Base-by-base conservation (phyloP, 78 protist species). In the Emiliania huxleyi region DNA sequence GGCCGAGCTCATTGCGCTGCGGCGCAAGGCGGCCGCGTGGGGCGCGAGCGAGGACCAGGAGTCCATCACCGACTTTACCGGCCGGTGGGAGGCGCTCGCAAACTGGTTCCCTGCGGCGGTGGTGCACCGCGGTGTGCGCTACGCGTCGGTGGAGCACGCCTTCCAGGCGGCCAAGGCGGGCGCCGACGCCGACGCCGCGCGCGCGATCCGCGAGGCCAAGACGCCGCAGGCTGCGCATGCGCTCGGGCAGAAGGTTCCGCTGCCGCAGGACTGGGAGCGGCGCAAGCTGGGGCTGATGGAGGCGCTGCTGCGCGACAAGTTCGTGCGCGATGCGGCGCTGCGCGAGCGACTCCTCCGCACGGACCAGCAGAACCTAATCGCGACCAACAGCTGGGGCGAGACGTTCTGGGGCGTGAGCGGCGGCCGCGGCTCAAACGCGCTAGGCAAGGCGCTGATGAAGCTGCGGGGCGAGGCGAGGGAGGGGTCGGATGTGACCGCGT, bases 361-460 rank as follows among this genome's bases (percentile, higher is more conserved):
- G 44, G 85, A 40, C 35, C 6, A 22, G 46, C 37, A 21, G 85
- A 77, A 77, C 48, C 85, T 77, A 29, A 77, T 77, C 85, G 85
- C 85, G 46, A 25, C 37, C 85, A 77, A 77, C 85, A 21, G 15
- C 48, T 77, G 85, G 85, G 46, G 29, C 85, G 85, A 77, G 48
- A 77, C 85, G 19, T 77, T 40, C 85, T 77, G 85, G 85, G 85
- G 85, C 44, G 85, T 77, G 48, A 22, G 85, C 48, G n/a, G 46
- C 44, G 85, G 85, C 35, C 23, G n/a, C 4, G 85, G 85, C 49
- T 0, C 23, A 45, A 77, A 77, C 48, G 18, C 4, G n/a, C 85
- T 77, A 2, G 85, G 85, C 85, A 77, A 77, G 85, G n/a, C 26
- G 43, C 85, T 77, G 46, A 77, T 77, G 85, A 18, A 0, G 46